phyloP scores from a whole-genome alignment of 73 alveolate species.

The Paramecium sexaurelia region DNA sequence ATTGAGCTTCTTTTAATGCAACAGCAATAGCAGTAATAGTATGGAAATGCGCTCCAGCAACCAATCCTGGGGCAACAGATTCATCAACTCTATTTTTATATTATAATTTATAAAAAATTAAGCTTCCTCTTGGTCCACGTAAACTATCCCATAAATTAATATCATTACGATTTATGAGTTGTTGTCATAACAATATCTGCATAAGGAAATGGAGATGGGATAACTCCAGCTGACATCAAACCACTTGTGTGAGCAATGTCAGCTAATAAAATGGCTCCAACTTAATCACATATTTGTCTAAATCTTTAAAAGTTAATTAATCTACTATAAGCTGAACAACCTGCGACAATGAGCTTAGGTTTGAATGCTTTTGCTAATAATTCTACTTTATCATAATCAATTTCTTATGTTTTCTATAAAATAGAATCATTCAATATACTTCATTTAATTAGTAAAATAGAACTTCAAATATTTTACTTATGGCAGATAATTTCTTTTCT shows the following conservation, averaged over 20 bases:
- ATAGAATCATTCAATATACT: neutral
- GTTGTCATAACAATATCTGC: conserved; percentile 85
- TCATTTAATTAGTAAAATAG: conserved; percentile 45
- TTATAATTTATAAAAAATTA: conserved; percentile 70
- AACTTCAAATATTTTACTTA: conserved; percentile 71
- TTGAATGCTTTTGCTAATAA: conserved; percentile 72
- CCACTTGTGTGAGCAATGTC: conserved; percentile 84
- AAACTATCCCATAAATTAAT: neutral
- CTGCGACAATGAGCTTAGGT: conserved; percentile 84
- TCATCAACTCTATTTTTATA: conserved; percentile 72
- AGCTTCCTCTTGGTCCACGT: conserved; percentile 86
- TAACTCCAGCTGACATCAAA: conserved; percentile 72
- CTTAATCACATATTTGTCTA: conserved; percentile 78
- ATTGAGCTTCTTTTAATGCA: conserved; percentile 76
- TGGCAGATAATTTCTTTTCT: conserved; percentile 73
- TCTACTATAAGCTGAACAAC: conserved; percentile 80
- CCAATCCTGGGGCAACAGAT: conserved; percentile 78
- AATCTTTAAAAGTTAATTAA: conserved; percentile 79
- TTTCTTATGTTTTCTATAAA: conserved; percentile 73
- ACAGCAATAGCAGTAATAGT: conserved; percentile 77
- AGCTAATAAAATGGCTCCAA: conserved; percentile 78
- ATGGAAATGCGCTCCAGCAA: conserved; percentile 82
- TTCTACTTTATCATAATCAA: conserved; percentile 81
- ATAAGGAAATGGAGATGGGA: conserved; percentile 80
- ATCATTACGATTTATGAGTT: conserved; percentile 77